Conservation (phyloP, 352 stramenopile genomes). For the Phytophthora lateralis region DNA sequence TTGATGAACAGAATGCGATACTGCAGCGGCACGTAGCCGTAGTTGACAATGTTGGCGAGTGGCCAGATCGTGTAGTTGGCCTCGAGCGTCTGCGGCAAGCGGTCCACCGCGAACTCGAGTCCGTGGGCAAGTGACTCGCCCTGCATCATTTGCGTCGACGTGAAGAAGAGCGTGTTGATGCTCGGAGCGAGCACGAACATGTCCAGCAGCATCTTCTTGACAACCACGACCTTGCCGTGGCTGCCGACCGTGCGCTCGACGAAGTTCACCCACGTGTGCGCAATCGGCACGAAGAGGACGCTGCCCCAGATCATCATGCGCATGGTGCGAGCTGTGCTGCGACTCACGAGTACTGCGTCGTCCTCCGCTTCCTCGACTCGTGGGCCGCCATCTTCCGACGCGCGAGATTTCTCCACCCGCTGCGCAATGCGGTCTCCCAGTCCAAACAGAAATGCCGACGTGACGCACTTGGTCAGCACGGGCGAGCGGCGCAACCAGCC, state of each 20-base stretch:
- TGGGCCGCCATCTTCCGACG: neutral
- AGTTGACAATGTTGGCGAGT: conserved; percentile 46
- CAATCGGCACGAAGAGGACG: conserved; percentile 76
- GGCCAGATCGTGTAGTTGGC: conserved; percentile 54
- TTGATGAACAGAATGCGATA: conserved; percentile 55
- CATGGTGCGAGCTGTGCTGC: conserved; percentile 46
- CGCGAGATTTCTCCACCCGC: conserved; percentile 32
- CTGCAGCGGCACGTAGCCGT: conserved; percentile 44
- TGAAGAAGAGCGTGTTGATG: conserved; percentile 52
- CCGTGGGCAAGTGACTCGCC: conserved; percentile 27
- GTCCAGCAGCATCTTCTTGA: conserved; percentile 52
- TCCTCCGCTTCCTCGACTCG: conserved; percentile 11
- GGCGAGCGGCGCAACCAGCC: conserved; percentile 48
- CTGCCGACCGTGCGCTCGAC: conserved; percentile 59
- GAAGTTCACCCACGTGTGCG: conserved; percentile 88
- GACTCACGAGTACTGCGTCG: conserved; percentile 15
- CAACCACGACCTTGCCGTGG: conserved; percentile 35
- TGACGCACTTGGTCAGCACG: conserved; percentile 62
- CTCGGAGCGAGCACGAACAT: conserved; percentile 40
- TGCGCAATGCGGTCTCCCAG: conserved; percentile 61
- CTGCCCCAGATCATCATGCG: conserved; percentile 88
- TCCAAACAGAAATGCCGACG: conserved; percentile 58
- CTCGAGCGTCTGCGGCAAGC: conserved; percentile 41
- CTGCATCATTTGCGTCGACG: conserved; percentile 43
- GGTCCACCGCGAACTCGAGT: conserved; percentile 34